Conservation (phyloP, 148 eudicot species). For the Silene conica region DNA sequence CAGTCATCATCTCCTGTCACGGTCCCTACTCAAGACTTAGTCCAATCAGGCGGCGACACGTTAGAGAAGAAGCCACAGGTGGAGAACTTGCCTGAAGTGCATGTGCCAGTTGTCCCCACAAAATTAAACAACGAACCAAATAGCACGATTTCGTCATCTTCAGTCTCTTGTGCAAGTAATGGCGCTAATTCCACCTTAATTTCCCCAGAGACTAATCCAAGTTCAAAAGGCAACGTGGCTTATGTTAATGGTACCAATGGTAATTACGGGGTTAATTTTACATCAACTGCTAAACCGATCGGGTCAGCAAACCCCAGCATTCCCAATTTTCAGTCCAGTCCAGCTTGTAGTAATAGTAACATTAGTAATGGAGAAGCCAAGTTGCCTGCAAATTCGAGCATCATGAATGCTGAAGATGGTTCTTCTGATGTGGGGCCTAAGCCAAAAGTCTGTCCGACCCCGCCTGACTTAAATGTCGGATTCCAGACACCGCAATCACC, state of each 20-base stretch:
- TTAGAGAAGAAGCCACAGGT: slow-evolving; percentile 18
- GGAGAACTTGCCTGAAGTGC: slow-evolving; percentile 8
- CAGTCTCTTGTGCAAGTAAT: slow-evolving; percentile 17
- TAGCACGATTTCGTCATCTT: slow-evolving; percentile 11
- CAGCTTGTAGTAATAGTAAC: background rate
- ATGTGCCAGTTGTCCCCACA: slow-evolving; percentile 14
- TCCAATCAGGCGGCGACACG: slow-evolving; percentile 15
- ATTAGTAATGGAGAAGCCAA: slow-evolving; percentile 19
- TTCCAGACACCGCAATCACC: slow-evolving; percentile 38
- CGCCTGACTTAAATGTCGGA: slow-evolving; percentile 44
- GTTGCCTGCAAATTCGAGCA: slow-evolving; percentile 14
- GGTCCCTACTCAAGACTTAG: slow-evolving; percentile 10
- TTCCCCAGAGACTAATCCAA: slow-evolving; percentile 17
- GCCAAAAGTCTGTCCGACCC: slow-evolving; percentile 22
- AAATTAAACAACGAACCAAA: slow-evolving; percentile 11
- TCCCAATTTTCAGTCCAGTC: slow-evolving; percentile 11
- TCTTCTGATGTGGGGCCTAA: background rate
- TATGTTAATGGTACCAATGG: slow-evolving; percentile 39
- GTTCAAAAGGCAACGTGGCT: slow-evolving; percentile 25
- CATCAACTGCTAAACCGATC: slow-evolving; percentile 25
- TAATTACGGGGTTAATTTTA: slow-evolving; percentile 19
- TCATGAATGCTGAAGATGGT: slow-evolving; percentile 15
- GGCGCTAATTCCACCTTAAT: slow-evolving; percentile 13
- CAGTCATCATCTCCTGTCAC: slow-evolving; percentile 24
- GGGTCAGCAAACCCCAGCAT: slow-evolving; percentile 14